Evolutionary conservation across 83 land plant species (phyloP).

Genomic region (Picea mariana): DNA sequence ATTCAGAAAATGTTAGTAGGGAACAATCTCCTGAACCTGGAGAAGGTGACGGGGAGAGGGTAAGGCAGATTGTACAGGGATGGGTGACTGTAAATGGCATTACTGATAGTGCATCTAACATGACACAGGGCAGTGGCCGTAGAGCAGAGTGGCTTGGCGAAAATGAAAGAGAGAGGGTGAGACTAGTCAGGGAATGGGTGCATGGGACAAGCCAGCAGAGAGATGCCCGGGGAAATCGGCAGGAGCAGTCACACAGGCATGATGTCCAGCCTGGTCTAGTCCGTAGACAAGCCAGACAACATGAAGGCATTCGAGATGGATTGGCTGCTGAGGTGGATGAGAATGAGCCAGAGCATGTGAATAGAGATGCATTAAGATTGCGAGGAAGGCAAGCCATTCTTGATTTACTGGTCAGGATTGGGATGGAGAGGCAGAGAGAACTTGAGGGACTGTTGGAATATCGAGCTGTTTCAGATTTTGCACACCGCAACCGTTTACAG

Average conservation of each 20-base stretch:
- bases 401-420: slow-evolving; percentile 81
- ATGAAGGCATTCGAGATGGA: slow-evolving; percentile 23
- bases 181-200: too few species aligned
- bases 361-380: slow-evolving; percentile 56
- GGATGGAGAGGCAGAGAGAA: slow-evolving; percentile 84
- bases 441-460: slow-evolving; percentile 77
- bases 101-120: slow-evolving; percentile 4
- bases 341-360: slow-evolving; percentile 51
- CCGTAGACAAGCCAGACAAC: slow-evolving; percentile 20
- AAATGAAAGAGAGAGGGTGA: too few species aligned
- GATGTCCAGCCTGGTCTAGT: slow-evolving; percentile 1
- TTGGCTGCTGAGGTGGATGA: slow-evolving; percentile 42
- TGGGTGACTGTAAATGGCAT: slow-evolving; percentile 36
- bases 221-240: slow-evolving; percentile 35
- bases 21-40: too few species aligned
- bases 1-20: too few species aligned
- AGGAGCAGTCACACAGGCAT: slow-evolving; percentile 23
- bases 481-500: slow-evolving; percentile 93
- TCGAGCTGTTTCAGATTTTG: slow-evolving; percentile 88
- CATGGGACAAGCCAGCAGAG: slow-evolving; percentile 62
- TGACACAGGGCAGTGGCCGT: too few species aligned
- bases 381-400: slow-evolving; percentile 78
- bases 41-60: too few species aligned
- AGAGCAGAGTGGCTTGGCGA: too few species aligned
- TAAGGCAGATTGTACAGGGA: too few species aligned